Conservation (phyloP, 768 basidiomycete genomes). For the Kwoniella europaea region DNA sequence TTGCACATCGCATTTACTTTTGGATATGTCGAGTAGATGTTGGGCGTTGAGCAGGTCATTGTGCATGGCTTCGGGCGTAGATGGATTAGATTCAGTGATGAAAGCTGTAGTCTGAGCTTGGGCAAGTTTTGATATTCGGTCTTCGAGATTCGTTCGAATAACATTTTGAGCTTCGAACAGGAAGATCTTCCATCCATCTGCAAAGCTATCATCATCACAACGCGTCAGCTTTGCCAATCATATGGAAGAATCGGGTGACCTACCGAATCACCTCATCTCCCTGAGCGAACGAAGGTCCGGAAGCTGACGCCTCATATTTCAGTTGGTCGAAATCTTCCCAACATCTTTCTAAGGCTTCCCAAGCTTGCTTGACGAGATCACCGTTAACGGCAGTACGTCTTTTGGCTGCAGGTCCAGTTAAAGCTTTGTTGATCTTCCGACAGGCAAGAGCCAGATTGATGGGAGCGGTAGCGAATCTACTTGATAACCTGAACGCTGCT, state of each 20-base stretch:
- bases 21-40: constrained; percentile 62
- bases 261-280: constrained; percentile 65
- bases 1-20: constrained; percentile 62
- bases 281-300: constrained; percentile 58
- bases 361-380: constrained; percentile 73
- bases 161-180: constrained; percentile 88
- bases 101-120: constrained; percentile 28
- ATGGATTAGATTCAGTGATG: constrained; percentile 27
- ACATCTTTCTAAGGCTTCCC: constrained; percentile 77
- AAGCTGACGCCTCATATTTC: constrained; percentile 20
- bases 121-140: constrained; percentile 59
- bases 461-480: constrained; percentile 65
- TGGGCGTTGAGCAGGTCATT: constrained; percentile 54
- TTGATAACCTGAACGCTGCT: constrained; percentile 27
- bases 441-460: constrained; percentile 77
- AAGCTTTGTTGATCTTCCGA: constrained; percentile 73
- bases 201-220: constrained; percentile 5
- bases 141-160: constrained; percentile 80
- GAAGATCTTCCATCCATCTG: constrained; percentile 67
- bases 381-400: constrained; percentile 68
- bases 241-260: background rate
- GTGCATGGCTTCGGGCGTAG: constrained; percentile 36
- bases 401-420: constrained; percentile 80
- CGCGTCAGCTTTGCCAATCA: no score
- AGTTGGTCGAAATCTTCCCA: constrained; percentile 83